A percentile compares a stretch with the other conserved stretches of the same genome.
phyloP scores from a whole-genome alignment of 208 protist genomes.

The Wallacemonas sp. region DNA sequence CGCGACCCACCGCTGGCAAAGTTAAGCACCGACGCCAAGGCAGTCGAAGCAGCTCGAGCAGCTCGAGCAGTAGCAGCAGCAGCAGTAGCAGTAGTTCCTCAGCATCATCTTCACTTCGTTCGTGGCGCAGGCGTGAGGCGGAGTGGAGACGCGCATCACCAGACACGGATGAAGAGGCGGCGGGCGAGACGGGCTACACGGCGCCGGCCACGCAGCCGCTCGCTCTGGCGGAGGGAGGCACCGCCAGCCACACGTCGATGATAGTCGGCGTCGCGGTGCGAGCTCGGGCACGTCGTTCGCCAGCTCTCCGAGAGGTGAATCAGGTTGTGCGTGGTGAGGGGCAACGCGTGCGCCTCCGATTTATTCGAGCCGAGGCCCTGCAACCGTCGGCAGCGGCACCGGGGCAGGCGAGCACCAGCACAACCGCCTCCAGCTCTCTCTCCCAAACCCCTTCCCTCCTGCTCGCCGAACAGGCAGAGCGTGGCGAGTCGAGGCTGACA shows the following conservation, averaged over 20 bases:
- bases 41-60: constrained; percentile 1
- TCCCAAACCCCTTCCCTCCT: not conserved
- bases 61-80: not conserved
- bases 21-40: not conserved
- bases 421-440: not conserved
- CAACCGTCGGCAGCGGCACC: not conserved
- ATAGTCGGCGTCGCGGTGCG: not conserved
- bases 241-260: not conserved
- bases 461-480: not conserved
- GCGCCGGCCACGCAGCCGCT: no score
- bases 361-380: constrained; percentile 12
- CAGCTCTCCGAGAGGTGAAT: constrained; percentile 22
- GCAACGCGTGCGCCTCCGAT: constrained; percentile 32
- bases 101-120: constrained; percentile 17
- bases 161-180: no score
- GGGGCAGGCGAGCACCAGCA: not conserved
- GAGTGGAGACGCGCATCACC: no score
- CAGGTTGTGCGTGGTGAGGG: constrained; percentile 26
- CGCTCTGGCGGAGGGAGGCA: no score
- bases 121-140: no score
- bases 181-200: no score
- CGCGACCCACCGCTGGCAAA: constrained; percentile 12
- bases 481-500: no score
- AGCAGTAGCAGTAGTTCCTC: not conserved
- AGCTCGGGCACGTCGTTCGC: not conserved